phyloP scores from a whole-genome alignment of 2,329 filamentous ascomycete species.

The Cladosporium sphaerospermum region DNA sequence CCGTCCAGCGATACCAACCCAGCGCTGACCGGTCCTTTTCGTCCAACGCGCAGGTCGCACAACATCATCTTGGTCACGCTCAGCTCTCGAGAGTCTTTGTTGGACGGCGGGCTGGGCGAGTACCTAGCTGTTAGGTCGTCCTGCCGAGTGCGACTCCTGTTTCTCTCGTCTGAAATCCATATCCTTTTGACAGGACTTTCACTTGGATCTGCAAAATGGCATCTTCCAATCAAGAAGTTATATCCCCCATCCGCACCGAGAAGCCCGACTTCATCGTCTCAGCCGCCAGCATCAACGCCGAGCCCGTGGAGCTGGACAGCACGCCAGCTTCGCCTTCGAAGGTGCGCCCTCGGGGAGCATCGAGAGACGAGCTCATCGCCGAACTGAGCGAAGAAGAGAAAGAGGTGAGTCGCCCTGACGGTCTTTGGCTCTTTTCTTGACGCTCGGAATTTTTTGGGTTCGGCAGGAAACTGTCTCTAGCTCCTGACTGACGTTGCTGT shows the following conservation, averaged over 20 bases:
- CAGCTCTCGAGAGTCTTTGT: too few relatives aligned
- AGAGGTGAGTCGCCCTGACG: conserved; percentile 11
- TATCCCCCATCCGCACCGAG: conserved; percentile 24
- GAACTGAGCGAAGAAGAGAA: conserved; percentile 21
- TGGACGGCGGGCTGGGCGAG: too few relatives aligned
- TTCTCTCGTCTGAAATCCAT: too few relatives aligned
- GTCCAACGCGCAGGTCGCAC: too few relatives aligned
- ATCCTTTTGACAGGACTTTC: not conserved
- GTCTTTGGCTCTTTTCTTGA: not conserved
- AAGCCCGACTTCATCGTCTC: conserved; percentile 33
- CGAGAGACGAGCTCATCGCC: conserved; percentile 3
- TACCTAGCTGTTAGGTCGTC: too few relatives aligned
- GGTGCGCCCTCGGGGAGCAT: conserved; percentile 5
- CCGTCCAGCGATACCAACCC: too few relatives aligned
- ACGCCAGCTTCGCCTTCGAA: conserved; percentile 26
- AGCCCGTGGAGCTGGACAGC: conserved; percentile 41
- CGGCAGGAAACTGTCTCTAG: too few relatives aligned
- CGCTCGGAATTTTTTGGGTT: too few relatives aligned
- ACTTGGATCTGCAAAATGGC: not conserved
- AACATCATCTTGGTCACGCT: too few relatives aligned
- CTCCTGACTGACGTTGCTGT: not conserved
- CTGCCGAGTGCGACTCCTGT: too few relatives aligned
- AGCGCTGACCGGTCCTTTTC: too few relatives aligned
- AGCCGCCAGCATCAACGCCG: conserved; percentile 37
- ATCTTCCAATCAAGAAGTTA: conserved; percentile 1